Evolutionary conservation across 805 yeast genomes (phyloP).

Genomic region (Teunomyces panamensis): DNA sequence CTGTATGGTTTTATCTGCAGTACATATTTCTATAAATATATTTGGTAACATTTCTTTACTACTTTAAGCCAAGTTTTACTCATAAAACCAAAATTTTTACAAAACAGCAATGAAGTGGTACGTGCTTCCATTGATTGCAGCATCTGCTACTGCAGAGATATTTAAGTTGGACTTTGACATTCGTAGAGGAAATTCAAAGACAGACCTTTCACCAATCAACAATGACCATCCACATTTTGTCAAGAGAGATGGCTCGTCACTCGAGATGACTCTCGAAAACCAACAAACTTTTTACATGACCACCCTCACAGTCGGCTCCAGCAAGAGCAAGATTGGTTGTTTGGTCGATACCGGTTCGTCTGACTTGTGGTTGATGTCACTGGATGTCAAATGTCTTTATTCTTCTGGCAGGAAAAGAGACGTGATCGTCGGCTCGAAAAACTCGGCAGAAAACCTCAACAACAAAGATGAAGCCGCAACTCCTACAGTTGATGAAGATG

Average conservation of each 20-base stretch:
- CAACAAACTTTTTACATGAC: slow-evolving; percentile 29
- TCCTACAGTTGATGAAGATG: background rate
- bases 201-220: slow-evolving; percentile 7
- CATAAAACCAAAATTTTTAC: background rate
- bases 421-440: background rate
- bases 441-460: background rate
- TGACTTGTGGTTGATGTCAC: slow-evolving; percentile 42
- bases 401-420: slow-evolving; percentile 4
- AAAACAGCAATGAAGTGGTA: slow-evolving; percentile 7
- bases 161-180: slow-evolving; percentile 18
- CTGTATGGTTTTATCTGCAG: background rate
- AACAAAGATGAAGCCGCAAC: background rate
- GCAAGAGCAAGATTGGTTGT: slow-evolving; percentile 24
- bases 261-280: slow-evolving; percentile 20
- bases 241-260: slow-evolving; percentile 16
- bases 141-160: slow-evolving; percentile 6
- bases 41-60: background rate
- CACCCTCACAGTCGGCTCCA: slow-evolving; percentile 28
- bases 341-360: slow-evolving; percentile 43
- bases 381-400: slow-evolving; percentile 21
- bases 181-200: slow-evolving; percentile 13
- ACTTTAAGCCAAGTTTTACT: background rate
- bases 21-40: background rate
- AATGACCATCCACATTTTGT: slow-evolving; percentile 11
- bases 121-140: slow-evolving; percentile 3